phyloP scores from a whole-genome alignment of 768 basidiomycete genomes.

The Mrakia hoshinonis region DNA sequence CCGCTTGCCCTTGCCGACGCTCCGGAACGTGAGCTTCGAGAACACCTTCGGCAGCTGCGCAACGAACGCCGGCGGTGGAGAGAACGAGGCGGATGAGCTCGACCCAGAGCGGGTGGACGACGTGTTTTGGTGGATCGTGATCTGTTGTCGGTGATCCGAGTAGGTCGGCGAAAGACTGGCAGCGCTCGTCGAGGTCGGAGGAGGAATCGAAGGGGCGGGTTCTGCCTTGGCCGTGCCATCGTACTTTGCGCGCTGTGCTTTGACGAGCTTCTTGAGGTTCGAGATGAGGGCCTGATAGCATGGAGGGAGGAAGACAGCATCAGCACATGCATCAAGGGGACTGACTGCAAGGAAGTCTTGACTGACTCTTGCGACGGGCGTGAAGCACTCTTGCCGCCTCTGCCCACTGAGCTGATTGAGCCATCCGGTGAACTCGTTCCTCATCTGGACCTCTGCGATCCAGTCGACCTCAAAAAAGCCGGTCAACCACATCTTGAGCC shows the following conservation, averaged over 20 bases:
- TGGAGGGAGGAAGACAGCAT: too few species aligned
- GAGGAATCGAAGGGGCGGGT: not conserved
- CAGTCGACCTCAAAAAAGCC: slow-evolving; percentile 88
- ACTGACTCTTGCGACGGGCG: not conserved
- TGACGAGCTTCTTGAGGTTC: slow-evolving; percentile 71
- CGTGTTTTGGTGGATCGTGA: not conserved
- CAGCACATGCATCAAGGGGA: too few species aligned
- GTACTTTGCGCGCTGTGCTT: slow-evolving; percentile 55
- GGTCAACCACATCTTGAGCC: slow-evolving; percentile 79
- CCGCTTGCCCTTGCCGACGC: slow-evolving; percentile 32
- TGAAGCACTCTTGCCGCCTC: not conserved
- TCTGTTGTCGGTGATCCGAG: not conserved
- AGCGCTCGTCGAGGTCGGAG: not conserved
- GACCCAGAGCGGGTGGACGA: not conserved
- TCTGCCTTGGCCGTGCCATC: not conserved
- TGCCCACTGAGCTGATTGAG: slow-evolving; percentile 67
- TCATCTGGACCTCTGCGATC: slow-evolving; percentile 65
- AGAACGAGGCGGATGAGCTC: not conserved
- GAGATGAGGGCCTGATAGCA: slow-evolving; percentile 48
- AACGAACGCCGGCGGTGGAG: not conserved
- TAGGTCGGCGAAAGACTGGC: not conserved
- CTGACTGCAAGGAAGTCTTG: too few species aligned
- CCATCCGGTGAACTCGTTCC: slow-evolving; percentile 66
- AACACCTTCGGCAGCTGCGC: not conserved
- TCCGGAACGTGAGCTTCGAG: not conserved